Percentiles rank a stretch among this genome's conserved stretches.
Evolutionary conservation across 495 filamentous ascomycete species (phyloP).

Genomic region (Friedmanniomyces endolithicus): DNA sequence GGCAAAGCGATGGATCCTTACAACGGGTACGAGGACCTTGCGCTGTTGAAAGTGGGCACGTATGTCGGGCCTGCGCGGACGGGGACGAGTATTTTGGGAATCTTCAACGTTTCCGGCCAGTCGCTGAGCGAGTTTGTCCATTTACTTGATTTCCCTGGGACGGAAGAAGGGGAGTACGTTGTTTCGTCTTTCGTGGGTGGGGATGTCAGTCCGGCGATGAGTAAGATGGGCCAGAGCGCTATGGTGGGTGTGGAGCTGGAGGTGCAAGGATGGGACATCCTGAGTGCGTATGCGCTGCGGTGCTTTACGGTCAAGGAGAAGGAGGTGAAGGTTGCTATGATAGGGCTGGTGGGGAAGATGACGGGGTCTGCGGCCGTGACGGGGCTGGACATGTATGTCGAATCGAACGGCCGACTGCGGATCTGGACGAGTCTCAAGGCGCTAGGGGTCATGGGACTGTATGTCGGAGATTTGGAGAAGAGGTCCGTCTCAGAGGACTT

Average conservation of each 20-base stretch:
- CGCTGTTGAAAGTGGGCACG: conserved; percentile 64
- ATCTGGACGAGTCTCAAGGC: conserved; percentile 63
- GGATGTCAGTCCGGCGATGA: conserved; percentile 39
- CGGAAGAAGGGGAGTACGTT: conserved; percentile 48
- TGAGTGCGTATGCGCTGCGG: conserved; percentile 56
- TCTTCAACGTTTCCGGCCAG: conserved; percentile 64
- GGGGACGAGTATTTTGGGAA: conserved; percentile 63
- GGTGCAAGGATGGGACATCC: conserved; percentile 63
- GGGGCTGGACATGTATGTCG: conserved; percentile 41
- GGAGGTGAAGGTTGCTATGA: conserved; percentile 40
- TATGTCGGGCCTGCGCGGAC: conserved; percentile 51
- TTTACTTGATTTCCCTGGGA: conserved; percentile 60
- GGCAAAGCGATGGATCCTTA: conserved; percentile 64
- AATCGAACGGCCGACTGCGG: conserved; percentile 47
- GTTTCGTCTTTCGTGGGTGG: conserved; percentile 62
- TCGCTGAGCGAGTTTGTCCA: conserved; percentile 52
- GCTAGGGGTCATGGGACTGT: conserved; percentile 61
- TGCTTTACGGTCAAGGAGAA: conserved; percentile 38
- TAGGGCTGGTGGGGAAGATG: conserved; percentile 83
- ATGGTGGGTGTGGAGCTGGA: conserved; percentile 48
- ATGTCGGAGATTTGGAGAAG: conserved; percentile 50
- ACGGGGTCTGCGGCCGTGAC: conserved; percentile 71
- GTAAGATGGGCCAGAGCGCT: conserved; percentile 1
- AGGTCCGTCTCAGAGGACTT: conserved; percentile 52
- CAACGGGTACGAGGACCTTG: conserved; percentile 55